Base-by-base conservation (phyloP, 164 flowering plant species). In the Dillenia turbinata region DNA sequence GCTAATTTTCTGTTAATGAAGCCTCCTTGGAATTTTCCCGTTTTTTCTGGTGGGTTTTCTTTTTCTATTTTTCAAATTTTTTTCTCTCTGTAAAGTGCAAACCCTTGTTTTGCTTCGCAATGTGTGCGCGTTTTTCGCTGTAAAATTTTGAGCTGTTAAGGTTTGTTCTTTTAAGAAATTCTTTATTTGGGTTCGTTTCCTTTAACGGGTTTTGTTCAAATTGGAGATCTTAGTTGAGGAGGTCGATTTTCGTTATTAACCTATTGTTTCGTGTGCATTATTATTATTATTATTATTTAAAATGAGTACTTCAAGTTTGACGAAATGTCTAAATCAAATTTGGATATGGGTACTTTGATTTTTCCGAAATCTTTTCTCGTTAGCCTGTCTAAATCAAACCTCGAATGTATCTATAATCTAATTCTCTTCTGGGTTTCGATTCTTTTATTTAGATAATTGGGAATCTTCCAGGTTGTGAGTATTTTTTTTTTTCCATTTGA, bases 21-120 rank as follows among this genome's bases (percentile, higher is more conserved):
- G 71, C 79, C 78, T 70, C 81, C 76, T 43, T 72, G 71, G 71
- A 65, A 48, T 17, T 9, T 44, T 33, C 60, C 53, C 43, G 14
- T 52, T 54, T 62, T 56, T 61, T 55, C 55, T 54, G 79, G 86
- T 78, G 70, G 15, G 65, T 66, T 57, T 64, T 49, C 16, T 26
- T 57, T 52, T 56, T 47, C 14, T 55, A 16, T 33, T 12, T 55
- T 54, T 61, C 57, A 63, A 53, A 55, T 8, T 60, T 48, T 12
- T 22, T 47, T 16, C 49, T 63, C 54, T 70, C 16, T 22, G 40
- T 6, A 33, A 33, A 5, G 61, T 45, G 47, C 14, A 57, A 53
- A 56, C 40, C 45, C 66, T 44, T 71, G 4, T 47, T 49, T 12
- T 44, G 40, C 1, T 44, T 26, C 17, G 24, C 14, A 1, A 53